Evolutionary conservation across 108 stramenopile genomes (phyloP), one percentile per base, ranked within the genome.

Genomic region (Craspedostauros australis): DNA sequence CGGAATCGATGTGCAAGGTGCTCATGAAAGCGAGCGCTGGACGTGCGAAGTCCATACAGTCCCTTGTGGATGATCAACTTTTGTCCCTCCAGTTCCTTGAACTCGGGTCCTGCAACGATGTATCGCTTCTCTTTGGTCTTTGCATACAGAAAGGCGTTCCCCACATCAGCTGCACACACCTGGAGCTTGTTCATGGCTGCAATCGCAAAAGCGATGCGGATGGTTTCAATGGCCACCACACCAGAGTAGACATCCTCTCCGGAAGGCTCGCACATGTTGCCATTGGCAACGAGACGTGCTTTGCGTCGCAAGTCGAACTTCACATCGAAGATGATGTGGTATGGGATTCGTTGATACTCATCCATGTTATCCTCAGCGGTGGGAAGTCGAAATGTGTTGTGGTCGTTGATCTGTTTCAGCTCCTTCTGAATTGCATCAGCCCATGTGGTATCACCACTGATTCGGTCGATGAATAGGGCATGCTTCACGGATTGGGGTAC

Each of bases 151-250:
- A 33, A 62, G 1, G 61, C 61, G 44, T 40, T 52, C 2, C 61
- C 61, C 1, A 62, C 28, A 31, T 62, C 61, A 15, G 40, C 60
- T 11, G 60, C 55, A 39, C 30, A 50, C n/a, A 66, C 59, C 1
- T 42, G 24, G 36, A 77, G 30, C 9, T 47, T 40, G 24, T 59
- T 72, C 19, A 78, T 51, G 3, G 43, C 60, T 19, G 67, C 78
- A 3, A 75, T 18, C 1, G 61, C 19, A 11, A 79, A 34, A 36
- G 62, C 70, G 3, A 80, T 39, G 2, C 66, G 47, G 1, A 75
- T 51, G 2, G 61, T 58, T 12, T 70, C 62, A 16, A 59, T 20
- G 1, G 36, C 22, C 0, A 70, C 62, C 11, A 70, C 62, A 2
- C 61, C 52, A 0, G 60, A 56, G 14, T 57, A 57, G 0, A 57